These are phyloP conservation scores for Trichoderma sp. DNA, from an alignment of 2,329 filamentous ascomycete species.

Conservation along the genomic window DNA sequence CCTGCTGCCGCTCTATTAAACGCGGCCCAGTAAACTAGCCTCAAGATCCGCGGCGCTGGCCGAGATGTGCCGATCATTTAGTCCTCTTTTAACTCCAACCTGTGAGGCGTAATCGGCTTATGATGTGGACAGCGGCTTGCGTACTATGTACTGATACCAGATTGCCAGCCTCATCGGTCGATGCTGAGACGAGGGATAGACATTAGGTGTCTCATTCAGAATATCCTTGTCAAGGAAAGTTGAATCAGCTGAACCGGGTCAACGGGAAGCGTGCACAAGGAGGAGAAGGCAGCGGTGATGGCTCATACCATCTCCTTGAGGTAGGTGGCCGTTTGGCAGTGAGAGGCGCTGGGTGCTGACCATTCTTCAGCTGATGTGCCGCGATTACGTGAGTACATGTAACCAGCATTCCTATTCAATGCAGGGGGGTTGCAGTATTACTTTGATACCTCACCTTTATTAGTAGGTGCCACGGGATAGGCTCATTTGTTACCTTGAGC, in stretches of 20 bases:
- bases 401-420: not conserved
- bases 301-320: not conserved
- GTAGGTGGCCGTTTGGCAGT: not conserved
- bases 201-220: no score
- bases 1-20: not conserved
- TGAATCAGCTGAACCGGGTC: not conserved
- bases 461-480: not conserved
- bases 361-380: not conserved
- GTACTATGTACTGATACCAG: not conserved
- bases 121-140: not conserved
- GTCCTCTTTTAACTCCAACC: not conserved
- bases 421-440: not conserved
- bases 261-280: not conserved
- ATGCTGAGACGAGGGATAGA: not conserved
- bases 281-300: not conserved
- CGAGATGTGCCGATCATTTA: conserved; percentile 2
- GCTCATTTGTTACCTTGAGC: not conserved
- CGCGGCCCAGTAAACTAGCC: not conserved
- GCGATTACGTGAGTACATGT: not conserved
- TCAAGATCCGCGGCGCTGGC: not conserved
- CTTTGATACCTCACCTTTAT: not conserved
- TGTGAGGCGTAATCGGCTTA: no score
- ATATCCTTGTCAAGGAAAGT: not conserved
- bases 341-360: not conserved
- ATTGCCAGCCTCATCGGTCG: not conserved